Base-by-base conservation (phyloP, 345 rosid species). In the Geranium brycei region DNA sequence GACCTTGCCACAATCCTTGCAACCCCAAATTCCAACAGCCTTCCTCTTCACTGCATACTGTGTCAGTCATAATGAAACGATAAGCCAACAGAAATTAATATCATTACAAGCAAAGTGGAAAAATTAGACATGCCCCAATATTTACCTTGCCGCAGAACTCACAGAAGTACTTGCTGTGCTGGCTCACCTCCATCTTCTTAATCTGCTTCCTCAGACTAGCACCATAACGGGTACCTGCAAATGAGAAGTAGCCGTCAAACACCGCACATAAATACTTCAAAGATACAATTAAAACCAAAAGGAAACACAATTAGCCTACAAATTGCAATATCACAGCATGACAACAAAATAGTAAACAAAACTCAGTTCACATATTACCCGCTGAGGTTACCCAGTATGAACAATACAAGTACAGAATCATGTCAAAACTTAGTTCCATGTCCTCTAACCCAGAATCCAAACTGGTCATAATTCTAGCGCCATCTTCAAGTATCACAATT, bases 1-100 rank as follows among this genome's bases (percentile, higher is more conserved):
- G 57, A 89, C 91, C 74, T 87, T 87, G 57, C 96, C 93, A 40
- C 95, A 89, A 55, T 87, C 93, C 70, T 86, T 88, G 87, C 96
- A 88, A 8, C 87, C 85, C 96, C 95, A 88, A 3, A 88, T 86
- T 8, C 95, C 95, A 4, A 88, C 95, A 67, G 96, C 96, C 75
- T 86, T 85, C 65, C 96, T 82, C 79, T 89, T 87, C 58, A 89
- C 93, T 0, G 93, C 96, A 57, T 75, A 87, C 89, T 86, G 76
- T 61, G 58, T 15, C 5, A 59, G 23, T 35, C 16, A 66, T 66
- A 17, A 31, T 28, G 19, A 17, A 17, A 18, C 14, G 8, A 17
- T 28, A 13, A 12, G 19, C 10, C 60, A 58, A 58, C n/a, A 23
- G 1, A 23, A 23, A 23, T 23, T 23, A 0, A 23, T 23, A 23